Percentiles rank a stretch among this genome's conserved stretches.
phyloP scores from a whole-genome alignment of 2,329 filamentous ascomycete species.

The Calonectria pseudoturangicola region DNA sequence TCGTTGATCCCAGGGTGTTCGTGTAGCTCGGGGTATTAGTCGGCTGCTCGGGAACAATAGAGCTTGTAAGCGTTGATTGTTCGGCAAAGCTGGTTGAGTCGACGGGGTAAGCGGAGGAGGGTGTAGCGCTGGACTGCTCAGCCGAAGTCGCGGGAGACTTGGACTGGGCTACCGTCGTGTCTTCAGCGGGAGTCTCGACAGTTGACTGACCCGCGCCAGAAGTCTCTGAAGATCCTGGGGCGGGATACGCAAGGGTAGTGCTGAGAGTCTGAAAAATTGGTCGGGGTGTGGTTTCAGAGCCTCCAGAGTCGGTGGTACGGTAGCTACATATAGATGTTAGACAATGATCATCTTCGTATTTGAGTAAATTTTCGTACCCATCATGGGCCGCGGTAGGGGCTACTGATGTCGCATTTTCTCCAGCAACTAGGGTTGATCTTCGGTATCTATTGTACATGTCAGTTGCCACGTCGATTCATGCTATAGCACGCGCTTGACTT shows the following conservation, averaged over 20 bases:
- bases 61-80: constrained; percentile 25
- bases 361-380: constrained; percentile 40
- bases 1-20: constrained; percentile 5
- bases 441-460: constrained; percentile 45
- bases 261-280: constrained; percentile 52
- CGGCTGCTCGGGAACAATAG: constrained; percentile 29
- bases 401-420: constrained; percentile 41
- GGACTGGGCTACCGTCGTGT: constrained; percentile 18
- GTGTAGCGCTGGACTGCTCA: constrained; percentile 4
- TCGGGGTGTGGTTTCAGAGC: constrained; percentile 47
- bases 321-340: constrained; percentile 45
- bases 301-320: constrained; percentile 30
- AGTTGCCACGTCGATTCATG: constrained; percentile 36
- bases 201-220: background rate
- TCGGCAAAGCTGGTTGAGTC: constrained; percentile 24
- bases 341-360: background rate
- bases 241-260: constrained; percentile 46
- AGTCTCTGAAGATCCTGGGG: constrained; percentile 42
- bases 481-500: constrained; percentile 36
- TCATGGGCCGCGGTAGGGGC: constrained; percentile 46
- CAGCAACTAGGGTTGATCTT: constrained; percentile 47
- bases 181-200: constrained; percentile 31
- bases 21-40: constrained; percentile 22
- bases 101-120: constrained; percentile 6
- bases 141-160: background rate